phyloP scores from a whole-genome alignment of 805 yeast species.

The Candida quercuum region DNA sequence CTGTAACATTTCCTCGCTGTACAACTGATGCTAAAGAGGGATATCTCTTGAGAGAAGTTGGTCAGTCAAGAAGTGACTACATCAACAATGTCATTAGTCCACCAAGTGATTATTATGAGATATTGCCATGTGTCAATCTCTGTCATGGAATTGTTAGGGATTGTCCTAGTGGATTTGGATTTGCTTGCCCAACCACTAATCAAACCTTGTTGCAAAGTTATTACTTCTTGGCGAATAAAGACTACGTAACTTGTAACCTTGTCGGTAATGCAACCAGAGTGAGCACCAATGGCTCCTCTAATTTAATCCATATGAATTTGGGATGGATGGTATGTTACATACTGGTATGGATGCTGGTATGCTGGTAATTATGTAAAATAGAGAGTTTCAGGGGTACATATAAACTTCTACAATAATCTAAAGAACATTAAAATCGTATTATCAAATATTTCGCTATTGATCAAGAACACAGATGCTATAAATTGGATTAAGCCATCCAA shows the following conservation, averaged over 20 bases:
- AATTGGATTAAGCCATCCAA: too few relatives aligned
- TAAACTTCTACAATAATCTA: too few relatives aligned
- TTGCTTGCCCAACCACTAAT: conserved; percentile 56
- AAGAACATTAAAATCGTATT: too few relatives aligned
- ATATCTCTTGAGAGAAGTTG: conserved; percentile 40
- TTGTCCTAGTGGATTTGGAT: conserved; percentile 76
- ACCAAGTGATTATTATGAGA: conserved; percentile 58
- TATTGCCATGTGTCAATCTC: conserved; percentile 79
- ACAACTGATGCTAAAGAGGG: conserved; percentile 43
- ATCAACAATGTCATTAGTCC: conserved; percentile 54
- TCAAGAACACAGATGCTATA: too few relatives aligned
- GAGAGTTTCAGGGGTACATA: too few relatives aligned
- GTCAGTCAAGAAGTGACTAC: conserved; percentile 54
- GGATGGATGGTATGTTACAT: too few relatives aligned
- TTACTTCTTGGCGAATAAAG: conserved; percentile 14
- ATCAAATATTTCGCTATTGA: too few relatives aligned
- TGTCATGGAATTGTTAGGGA: conserved; percentile 76
- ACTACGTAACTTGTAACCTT: conserved; percentile 35
- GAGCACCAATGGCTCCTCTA: too few relatives aligned
- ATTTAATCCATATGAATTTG: too few relatives aligned
- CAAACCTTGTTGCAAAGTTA: conserved; percentile 26
- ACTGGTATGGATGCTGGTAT: too few relatives aligned
- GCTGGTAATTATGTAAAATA: too few relatives aligned
- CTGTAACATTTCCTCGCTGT: conserved; percentile 85
- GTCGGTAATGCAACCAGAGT: conserved; percentile 27